Evolutionary conservation across 2,329 filamentous ascomycete species (phyloP).

Genomic region (Colletotrichum tropicale): DNA sequence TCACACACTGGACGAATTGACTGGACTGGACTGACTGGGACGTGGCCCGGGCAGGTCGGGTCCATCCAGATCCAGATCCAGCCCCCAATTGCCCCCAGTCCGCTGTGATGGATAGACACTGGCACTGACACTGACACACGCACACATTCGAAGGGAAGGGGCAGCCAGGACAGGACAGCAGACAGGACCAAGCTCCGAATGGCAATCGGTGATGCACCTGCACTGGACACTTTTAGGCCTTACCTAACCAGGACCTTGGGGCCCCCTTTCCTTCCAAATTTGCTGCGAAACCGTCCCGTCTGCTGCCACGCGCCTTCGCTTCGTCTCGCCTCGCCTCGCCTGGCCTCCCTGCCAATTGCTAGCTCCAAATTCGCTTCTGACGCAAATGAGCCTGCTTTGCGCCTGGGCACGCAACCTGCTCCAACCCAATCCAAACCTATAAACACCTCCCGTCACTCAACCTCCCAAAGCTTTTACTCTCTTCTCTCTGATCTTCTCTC

Average conservation of each 20-base stretch:
- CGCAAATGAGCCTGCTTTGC: neutral
- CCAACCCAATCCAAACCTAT: neutral
- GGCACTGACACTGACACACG: neutral
- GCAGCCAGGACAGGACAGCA: neutral
- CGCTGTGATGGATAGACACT: neutral
- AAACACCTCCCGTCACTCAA: constrained; percentile 9
- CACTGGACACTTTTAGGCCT: neutral
- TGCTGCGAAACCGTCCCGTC: neutral
- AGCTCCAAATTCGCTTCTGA: constrained; percentile 5
- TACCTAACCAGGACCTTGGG: neutral
- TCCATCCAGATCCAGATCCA: neutral
- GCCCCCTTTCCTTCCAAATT: neutral
- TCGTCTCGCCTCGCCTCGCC: neutral
- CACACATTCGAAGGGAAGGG: neutral
- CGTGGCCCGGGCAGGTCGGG: neutral
- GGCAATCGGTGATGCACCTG: neutral
- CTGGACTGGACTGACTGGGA: neutral
- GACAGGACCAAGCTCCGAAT: constrained; percentile 7
- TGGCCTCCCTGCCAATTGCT: constrained; percentile 3
- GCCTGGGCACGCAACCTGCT: neutral
- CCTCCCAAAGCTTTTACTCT: fast-evolving
- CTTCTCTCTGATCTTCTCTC: neutral
- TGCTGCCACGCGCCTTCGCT: neutral
- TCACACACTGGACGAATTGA: neutral
- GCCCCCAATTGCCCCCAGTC: neutral